A percentile compares a stretch with the other conserved stretches of the same genome.
Evolutionary conservation across 192 early-diverging fungal species (phyloP).

Genomic region (Geosiphon pyriformis): DNA sequence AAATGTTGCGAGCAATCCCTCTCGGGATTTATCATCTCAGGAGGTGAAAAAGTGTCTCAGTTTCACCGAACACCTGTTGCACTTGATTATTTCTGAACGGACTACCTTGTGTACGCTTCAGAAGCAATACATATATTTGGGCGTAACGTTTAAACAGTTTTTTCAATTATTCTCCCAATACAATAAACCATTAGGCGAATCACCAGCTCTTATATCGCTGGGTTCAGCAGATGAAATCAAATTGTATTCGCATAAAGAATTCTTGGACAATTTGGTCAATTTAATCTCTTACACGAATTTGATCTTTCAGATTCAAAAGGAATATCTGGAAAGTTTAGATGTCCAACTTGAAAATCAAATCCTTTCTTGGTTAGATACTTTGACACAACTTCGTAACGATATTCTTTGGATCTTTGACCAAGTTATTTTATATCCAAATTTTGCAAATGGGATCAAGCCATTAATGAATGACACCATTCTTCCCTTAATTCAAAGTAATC

Average conservation of each 20-base stretch:
- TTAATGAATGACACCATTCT: slow-evolving; percentile 6
- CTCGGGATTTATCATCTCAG: slow-evolving; percentile 55
- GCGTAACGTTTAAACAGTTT: too few species aligned
- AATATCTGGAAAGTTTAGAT: slow-evolving; percentile 22
- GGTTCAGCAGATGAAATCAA: slow-evolving; percentile 11
- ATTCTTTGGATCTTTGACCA: slow-evolving; percentile 21
- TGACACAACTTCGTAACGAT: slow-evolving; percentile 23
- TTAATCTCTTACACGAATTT: slow-evolving; percentile 32
- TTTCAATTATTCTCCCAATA: background rate
- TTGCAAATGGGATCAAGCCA: slow-evolving; percentile 5
- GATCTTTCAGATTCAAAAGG: slow-evolving; percentile 34
- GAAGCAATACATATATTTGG: too few species aligned
- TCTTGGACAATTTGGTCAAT: slow-evolving; percentile 37
- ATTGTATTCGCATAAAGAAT: slow-evolving; percentile 33
- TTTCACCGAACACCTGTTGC: slow-evolving; percentile 63
- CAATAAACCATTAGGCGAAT: background rate
- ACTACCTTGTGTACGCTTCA: slow-evolving; percentile 33
- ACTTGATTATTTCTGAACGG: slow-evolving; percentile 55
- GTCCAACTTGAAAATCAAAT: background rate
- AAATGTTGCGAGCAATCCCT: slow-evolving; percentile 33
- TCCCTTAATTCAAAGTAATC: slow-evolving; percentile 27
- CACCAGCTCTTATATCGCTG: slow-evolving; percentile 18
- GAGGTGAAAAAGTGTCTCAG: slow-evolving; percentile 61
- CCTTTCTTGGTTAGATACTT: slow-evolving; percentile 8
- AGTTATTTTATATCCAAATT: slow-evolving; percentile 26